Base-by-base conservation (phyloP, 331 rosid genomes). In the Phaseolus coccineus region DNA sequence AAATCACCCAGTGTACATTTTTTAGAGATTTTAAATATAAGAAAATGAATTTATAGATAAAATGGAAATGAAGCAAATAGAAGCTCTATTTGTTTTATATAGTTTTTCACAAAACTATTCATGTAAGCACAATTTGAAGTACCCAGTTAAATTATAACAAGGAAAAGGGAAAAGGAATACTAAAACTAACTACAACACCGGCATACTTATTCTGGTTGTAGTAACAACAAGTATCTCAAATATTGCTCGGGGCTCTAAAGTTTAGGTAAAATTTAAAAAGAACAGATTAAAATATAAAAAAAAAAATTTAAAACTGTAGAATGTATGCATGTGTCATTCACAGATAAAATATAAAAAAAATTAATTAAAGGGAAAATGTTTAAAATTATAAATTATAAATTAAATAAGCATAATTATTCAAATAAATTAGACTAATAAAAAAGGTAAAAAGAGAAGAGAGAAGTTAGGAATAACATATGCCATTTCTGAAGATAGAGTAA, bases 141-240 rank as follows among this genome's bases (percentile, higher is more conserved):
- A 10, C 52, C 16, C 53, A 19, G n/a, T 39, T 40, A 40, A 40
- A 39, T 8, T 39, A 15, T 35, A 65, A 64, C 48, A 64, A 37
- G 50, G 47, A 37, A 65, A 64, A 35, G 11, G 44, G 8, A 33
- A 63, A 66, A 19, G 0, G 25, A 63, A 33, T 33, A 9, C 44
- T 33, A 40, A 65, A 66, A 66, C 50, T 8, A 9, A n/a, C 30
- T 37, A n/a, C 51, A 65, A 4, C 53, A 12, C 72, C 13, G 30
- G 19, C 51, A 42, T 8, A 67, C 73, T 67, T 67, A 24, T 67
- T 66, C 35, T 39, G 31, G 55, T 24, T 42, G 33, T 2, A 24
- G n/a, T 66, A 66, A 66, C 52, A 66, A 39, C 52, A 66, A 39
- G 48, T 39, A 40, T 40, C 52, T 6, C 5, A 66, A 64, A 19